phyloP scores from a whole-genome alignment of 495 filamentous ascomycete species.

The Penicillium paradoxum region DNA sequence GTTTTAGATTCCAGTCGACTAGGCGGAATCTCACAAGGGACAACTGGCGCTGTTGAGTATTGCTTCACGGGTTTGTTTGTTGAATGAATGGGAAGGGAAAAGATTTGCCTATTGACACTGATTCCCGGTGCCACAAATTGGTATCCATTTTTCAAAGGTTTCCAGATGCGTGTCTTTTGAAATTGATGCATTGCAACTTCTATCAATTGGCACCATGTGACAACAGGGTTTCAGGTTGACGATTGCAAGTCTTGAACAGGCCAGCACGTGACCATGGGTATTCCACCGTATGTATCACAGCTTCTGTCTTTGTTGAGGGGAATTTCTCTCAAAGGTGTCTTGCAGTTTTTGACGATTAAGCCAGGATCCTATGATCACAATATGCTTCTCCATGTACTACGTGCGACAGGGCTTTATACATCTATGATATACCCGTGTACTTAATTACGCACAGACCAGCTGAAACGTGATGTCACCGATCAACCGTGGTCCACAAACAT shows the following conservation, averaged over 20 bases:
- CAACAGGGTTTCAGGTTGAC: not conserved
- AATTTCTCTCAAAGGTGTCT: no score
- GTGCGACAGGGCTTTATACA: not conserved
- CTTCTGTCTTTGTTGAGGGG: not conserved
- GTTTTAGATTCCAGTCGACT: slow-evolving; percentile 13
- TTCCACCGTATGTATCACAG: not conserved
- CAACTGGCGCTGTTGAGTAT: slow-evolving; percentile 1
- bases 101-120: not conserved
- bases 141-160: not conserved
- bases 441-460: slow-evolving; percentile 1
- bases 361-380: no score
- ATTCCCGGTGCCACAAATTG: not conserved
- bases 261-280: not conserved
- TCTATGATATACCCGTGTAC: not conserved
- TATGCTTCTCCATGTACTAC: not conserved
- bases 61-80: not conserved
- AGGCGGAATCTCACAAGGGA: slow-evolving; percentile 1
- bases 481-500: not conserved
- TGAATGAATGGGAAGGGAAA: not conserved
- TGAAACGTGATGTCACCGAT: slow-evolving; percentile 1
- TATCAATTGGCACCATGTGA: not conserved
- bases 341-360: no score
- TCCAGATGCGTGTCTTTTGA: not conserved
- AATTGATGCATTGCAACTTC: not conserved
- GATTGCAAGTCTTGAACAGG: not conserved